A percentile compares a stretch with the other conserved stretches of the same genome.
Conservation (phyloP, 2,329 filamentous ascomycete species). For the Pseudohalonectria lignicola region DNA sequence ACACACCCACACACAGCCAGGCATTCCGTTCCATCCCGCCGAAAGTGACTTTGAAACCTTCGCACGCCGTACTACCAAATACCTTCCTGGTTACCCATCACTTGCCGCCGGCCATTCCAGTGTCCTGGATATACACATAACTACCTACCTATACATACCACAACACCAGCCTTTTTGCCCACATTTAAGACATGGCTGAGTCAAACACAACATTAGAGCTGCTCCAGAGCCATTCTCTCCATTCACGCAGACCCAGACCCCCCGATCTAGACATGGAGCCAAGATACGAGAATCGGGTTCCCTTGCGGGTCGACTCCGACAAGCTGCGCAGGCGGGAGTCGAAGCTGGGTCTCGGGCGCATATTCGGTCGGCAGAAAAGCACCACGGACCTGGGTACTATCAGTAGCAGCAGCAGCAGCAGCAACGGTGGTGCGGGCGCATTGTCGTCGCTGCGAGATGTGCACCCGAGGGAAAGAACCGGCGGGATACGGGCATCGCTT, state of each 20-base stretch:
- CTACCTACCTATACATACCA: no score
- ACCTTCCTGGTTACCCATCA: no score
- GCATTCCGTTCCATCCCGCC: no score
- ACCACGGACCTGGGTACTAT: conserved; percentile 23
- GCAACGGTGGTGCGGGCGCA: conserved; percentile 9
- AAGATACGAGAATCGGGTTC: conserved; percentile 23
- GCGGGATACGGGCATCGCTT: conserved; percentile 32
- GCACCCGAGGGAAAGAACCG: conserved; percentile 16
- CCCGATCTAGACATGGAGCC: conserved; percentile 19
- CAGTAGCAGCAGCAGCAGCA: no score
- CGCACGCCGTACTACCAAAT: no score
- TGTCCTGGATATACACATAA: no score
- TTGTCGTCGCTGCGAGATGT: conserved; percentile 13
- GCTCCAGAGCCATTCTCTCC: conserved; percentile 16
- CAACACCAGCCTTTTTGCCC: background rate
- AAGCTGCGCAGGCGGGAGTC: conserved; percentile 38
- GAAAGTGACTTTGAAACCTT: no score
- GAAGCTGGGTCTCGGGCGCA: conserved; percentile 35
- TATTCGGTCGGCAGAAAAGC: conserved; percentile 36
- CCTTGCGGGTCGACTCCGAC: conserved; percentile 25
- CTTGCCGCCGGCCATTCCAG: no score
- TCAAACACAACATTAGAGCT: conserved; percentile 6
- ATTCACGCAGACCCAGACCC: conserved; percentile 24
- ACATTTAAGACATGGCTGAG: conserved; percentile 9
- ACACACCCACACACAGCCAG: no score